Evolutionary conservation across 228 moss, liverwort and hornwort genomes (phyloP).

Genomic region (Sphagnum magellanicum): DNA sequence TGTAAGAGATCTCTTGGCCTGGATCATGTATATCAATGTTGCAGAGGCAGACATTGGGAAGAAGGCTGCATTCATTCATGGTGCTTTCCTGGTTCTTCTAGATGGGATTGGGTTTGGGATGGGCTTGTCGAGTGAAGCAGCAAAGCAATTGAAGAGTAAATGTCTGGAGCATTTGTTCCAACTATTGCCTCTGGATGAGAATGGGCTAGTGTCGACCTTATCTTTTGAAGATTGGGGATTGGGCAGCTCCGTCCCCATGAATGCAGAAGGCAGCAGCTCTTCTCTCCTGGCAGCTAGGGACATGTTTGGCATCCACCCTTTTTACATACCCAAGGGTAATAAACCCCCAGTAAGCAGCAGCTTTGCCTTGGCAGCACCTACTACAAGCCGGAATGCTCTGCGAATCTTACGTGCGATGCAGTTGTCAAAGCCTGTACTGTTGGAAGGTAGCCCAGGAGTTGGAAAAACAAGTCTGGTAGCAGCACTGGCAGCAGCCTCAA

Average conservation of each 20-base stretch:
- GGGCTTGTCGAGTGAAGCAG: slow-evolving; percentile 62
- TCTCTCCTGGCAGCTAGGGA: slow-evolving; percentile 1
- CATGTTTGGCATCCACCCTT: slow-evolving; percentile 75
- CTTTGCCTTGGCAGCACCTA: slow-evolving; percentile 79
- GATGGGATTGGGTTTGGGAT: slow-evolving; percentile 89
- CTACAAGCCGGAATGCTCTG: slow-evolving; percentile 87
- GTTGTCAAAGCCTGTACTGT: slow-evolving; percentile 78
- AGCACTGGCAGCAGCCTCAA: slow-evolving; percentile 70
- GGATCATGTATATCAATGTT: slow-evolving; percentile 81
- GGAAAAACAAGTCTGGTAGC: slow-evolving; percentile 95
- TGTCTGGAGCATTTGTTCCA: slow-evolving; percentile 68
- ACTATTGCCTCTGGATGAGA: slow-evolving; percentile 52
- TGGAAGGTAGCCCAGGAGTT: slow-evolving; percentile 99
- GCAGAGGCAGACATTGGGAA: slow-evolving; percentile 56
- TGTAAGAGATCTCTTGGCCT: slow-evolving; percentile 86
- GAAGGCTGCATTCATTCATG: slow-evolving; percentile 74
- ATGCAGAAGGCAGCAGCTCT: slow-evolving; percentile 17
- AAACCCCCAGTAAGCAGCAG: slow-evolving; percentile 16
- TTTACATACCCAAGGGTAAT: slow-evolving; percentile 57
- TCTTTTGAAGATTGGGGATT: slow-evolving; percentile 24
- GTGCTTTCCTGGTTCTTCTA: slow-evolving; percentile 85
- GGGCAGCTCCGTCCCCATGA: slow-evolving; percentile 27
- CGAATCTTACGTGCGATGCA: slow-evolving; percentile 94
- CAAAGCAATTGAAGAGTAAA: slow-evolving; percentile 47
- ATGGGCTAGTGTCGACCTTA: slow-evolving; percentile 21